A percentile compares a stretch with the other conserved stretches of the same genome.
Evolutionary conservation across 2,329 filamentous ascomycete species (phyloP).

Genomic region (Diaporthe citri): DNA sequence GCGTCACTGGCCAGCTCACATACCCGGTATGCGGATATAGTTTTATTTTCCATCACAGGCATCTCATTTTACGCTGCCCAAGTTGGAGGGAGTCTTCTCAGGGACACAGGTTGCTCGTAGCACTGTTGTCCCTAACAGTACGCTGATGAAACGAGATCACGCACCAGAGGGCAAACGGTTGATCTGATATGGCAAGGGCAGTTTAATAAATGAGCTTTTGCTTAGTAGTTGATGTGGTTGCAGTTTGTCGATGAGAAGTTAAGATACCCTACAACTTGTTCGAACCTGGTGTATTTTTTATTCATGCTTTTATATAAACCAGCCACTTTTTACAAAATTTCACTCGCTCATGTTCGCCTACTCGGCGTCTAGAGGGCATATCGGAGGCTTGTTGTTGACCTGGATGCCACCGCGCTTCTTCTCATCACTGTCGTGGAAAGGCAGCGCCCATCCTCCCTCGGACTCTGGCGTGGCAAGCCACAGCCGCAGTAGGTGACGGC

Average conservation of each 20-base stretch:
- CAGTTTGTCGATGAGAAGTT: too few relatives aligned
- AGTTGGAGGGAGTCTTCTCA: background rate
- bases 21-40: background rate
- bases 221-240: background rate
- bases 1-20: background rate
- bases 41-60: background rate
- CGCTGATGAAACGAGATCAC: background rate
- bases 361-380: constrained; percentile 82
- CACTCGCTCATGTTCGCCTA: constrained; percentile 68
- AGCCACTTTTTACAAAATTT: background rate
- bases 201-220: too few relatives aligned
- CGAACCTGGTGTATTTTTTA: background rate
- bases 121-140: too few relatives aligned
- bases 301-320: background rate
- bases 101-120: background rate
- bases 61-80: background rate
- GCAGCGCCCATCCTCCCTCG: constrained; percentile 88
- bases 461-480: constrained; percentile 86
- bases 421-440: constrained; percentile 83
- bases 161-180: background rate
- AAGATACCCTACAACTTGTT: background rate
- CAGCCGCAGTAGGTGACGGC: constrained; percentile 83
- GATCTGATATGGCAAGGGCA: too few relatives aligned
- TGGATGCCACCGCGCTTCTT: constrained; percentile 92
- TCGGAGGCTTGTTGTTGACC: constrained; percentile 83